Base-by-base conservation (phyloP, 306 rosid species). In the Aeschynomene evenia region DNA sequence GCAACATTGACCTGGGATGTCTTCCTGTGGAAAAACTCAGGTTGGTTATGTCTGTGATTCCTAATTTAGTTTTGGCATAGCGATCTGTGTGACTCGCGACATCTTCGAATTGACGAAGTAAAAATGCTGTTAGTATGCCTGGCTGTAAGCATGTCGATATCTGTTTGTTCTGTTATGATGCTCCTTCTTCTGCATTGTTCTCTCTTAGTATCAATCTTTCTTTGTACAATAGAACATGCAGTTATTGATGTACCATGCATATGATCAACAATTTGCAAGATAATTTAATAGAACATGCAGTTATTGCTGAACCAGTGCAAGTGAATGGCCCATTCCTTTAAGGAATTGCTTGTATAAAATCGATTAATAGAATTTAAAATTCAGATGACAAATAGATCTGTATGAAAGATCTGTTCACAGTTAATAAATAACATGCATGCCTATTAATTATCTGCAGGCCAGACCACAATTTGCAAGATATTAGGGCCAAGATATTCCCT, bases 401-500 rank as follows among this genome's bases (percentile, higher is more conserved):
- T 39, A 11, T 28, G 2, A 24, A 58, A 26, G 58, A 66, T 63
- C 34, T 67, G 22, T 51, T 52, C 54, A 37, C n/a, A 9, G 22
- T 51, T 52, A 53, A 37, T 45, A 9, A 66, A 31, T 72, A 56
- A 70, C 51, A 58, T 59, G 37, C 22, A 31, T 75, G 61, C 28
- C 46, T 49, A 7, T 43, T 74, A 56, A 72, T 74, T 61, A 57
- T 80, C 42, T 79, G 71, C 95, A 94, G 99, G 96, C 96, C 97
- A 51, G 99, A 94, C 84, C 97, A 91, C 82, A 94, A 94, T 86
- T 72, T 94, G 81, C 99, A 94, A 84, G 99, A 94, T 78, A 84
- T 94, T 52, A 90, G 96, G 77, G 83, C 87, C 56, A 94, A 91
- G 82, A 70, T 91, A 45, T 94, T 94, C 85, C 99, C 99, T 65